Evolutionary conservation across 1,139 yeast species (phyloP).

Genomic region (Taphrina wiesneri): DNA sequence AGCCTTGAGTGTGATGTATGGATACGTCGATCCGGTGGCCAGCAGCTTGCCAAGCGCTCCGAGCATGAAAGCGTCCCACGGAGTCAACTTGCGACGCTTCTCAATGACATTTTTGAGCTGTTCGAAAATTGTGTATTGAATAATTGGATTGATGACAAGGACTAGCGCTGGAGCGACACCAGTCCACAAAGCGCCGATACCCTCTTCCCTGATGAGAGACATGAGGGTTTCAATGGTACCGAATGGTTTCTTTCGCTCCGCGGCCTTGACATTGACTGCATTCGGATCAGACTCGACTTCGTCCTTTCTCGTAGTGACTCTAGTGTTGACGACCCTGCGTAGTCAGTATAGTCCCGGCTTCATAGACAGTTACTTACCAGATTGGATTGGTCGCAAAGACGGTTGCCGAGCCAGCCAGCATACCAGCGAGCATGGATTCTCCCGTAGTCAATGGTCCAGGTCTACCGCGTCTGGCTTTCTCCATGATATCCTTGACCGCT

Average conservation of each 20-base stretch:
- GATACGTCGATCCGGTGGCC: slow-evolving; percentile 85
- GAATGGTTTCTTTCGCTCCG: slow-evolving; percentile 37
- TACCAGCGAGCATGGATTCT: slow-evolving; percentile 77
- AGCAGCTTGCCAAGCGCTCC: slow-evolving; percentile 89
- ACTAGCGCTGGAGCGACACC: slow-evolving; percentile 84
- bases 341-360: slow-evolving; percentile 85
- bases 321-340: slow-evolving; percentile 41
- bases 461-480: slow-evolving; percentile 45
- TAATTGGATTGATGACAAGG: slow-evolving; percentile 81
- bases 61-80: slow-evolving; percentile 74
- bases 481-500: slow-evolving; percentile 59
- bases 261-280: slow-evolving; percentile 25
- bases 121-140: slow-evolving; percentile 89
- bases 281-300: slow-evolving; percentile 30
- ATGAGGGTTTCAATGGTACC: slow-evolving; percentile 58
- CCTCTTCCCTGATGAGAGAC: slow-evolving; percentile 70
- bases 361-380: slow-evolving; percentile 55
- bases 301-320: slow-evolving; percentile 38
- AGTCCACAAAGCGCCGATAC: slow-evolving; percentile 63
- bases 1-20: slow-evolving; percentile 84
- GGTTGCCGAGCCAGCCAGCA: slow-evolving; percentile 84
- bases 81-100: slow-evolving; percentile 51
- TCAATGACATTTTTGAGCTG: slow-evolving; percentile 70
- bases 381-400: slow-evolving; percentile 87
- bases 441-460: slow-evolving; percentile 51